These are phyloP conservation scores for Colletotrichum tanaceti DNA, from an alignment of 2,329 filamentous ascomycete species.

Conservation along the genomic window DNA sequence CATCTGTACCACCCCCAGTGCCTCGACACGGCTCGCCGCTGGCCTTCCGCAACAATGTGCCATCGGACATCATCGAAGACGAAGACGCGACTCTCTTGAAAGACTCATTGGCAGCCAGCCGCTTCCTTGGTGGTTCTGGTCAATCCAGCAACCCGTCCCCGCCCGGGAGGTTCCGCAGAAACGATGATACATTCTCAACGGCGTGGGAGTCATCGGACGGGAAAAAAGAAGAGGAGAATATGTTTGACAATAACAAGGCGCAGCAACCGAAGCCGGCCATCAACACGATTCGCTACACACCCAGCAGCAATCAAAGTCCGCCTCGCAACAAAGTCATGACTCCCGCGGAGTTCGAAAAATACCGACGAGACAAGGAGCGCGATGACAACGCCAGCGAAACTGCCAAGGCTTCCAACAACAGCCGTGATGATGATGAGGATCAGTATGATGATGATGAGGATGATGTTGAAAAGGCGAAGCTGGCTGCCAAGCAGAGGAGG, in stretches of 20 bases:
- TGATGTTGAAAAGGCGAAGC: conserved; percentile 78
- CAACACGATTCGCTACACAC: conserved; percentile 35
- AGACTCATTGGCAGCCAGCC: conserved; percentile 63
- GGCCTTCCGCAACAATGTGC: conserved; percentile 48
- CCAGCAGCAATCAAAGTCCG: conserved; percentile 54
- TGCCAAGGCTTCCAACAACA: conserved; percentile 58
- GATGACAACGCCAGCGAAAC: conserved; percentile 58
- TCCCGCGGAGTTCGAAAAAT: conserved; percentile 85
- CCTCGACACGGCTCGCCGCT: conserved; percentile 53
- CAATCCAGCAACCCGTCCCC: conserved; percentile 37
- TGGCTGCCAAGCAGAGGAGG: conserved; percentile 79
- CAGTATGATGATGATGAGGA: conserved; percentile 82
- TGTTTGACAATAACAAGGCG: conserved; percentile 63
- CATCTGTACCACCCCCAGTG: conserved; percentile 50
- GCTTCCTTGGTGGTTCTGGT: conserved; percentile 51
- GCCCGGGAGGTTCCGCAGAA: conserved; percentile 51
- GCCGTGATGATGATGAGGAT: conserved; percentile 73
- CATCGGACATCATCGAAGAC: conserved; percentile 58
- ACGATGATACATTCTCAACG: conserved; percentile 55
- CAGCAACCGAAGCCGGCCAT: conserved; percentile 42
- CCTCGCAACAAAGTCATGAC: conserved; percentile 86
- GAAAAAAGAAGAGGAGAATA: conserved; percentile 60
- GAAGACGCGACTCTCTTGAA: conserved; percentile 65
- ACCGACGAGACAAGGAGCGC: conserved; percentile 79
- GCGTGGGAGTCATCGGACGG: conserved; percentile 43